Conservation (phyloP, 495 filamentous ascomycete genomes). For the Niebla homalea region DNA sequence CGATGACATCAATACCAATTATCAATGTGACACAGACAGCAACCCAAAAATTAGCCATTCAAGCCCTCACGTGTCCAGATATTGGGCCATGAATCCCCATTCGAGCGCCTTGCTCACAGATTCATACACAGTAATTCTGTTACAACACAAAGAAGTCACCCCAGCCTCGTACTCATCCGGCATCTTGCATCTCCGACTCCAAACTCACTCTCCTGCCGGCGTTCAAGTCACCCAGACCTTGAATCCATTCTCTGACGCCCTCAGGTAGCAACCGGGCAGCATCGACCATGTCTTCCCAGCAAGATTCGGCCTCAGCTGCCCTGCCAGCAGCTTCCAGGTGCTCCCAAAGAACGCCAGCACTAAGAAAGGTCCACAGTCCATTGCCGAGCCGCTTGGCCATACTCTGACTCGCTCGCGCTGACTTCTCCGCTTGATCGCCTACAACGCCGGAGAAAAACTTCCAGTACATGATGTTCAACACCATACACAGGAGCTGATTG, state of each 20-base stretch:
- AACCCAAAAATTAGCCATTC: too few relatives aligned
- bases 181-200: constrained; percentile 1
- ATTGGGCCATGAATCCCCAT: too few relatives aligned
- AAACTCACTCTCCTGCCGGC: neutral
- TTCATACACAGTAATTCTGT: too few relatives aligned
- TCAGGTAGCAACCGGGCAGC: constrained; percentile 31
- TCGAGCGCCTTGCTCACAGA: too few relatives aligned
- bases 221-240: too few relatives aligned
- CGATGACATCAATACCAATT: too few relatives aligned
- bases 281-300: constrained; percentile 31
- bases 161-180: neutral
- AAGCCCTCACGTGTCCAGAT: too few relatives aligned
- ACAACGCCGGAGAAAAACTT: constrained; percentile 77
- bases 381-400: constrained; percentile 67
- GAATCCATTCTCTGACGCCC: constrained; percentile 14
- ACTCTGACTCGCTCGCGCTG: constrained; percentile 55
- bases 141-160: too few relatives aligned
- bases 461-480: constrained; percentile 71
- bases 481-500: constrained; percentile 64
- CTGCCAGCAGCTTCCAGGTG: constrained; percentile 62
- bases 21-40: too few relatives aligned
- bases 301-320: constrained; percentile 41
- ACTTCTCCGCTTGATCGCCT: constrained; percentile 83
- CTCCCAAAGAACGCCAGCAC: constrained; percentile 64
- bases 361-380: constrained; percentile 73